Percentiles rank a stretch among this genome's conserved stretches.
Conservation (phyloP, 2,329 filamentous ascomycete species). For the Penicillium sp. region DNA sequence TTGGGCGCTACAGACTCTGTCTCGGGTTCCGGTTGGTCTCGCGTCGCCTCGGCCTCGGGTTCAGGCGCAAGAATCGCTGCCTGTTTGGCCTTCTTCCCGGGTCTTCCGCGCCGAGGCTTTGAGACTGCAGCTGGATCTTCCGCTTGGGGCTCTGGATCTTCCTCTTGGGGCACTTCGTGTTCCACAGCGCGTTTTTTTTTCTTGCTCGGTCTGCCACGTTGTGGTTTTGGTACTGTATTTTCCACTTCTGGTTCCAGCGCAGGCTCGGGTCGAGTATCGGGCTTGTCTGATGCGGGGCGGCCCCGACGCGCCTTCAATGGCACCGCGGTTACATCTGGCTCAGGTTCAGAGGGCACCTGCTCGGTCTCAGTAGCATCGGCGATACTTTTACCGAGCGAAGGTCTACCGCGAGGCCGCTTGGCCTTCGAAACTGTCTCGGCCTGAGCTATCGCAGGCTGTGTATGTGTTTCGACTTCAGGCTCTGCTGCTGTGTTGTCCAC, state of each 20-base stretch:
- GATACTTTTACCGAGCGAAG: not conserved
- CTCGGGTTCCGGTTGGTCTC: slow-evolving; percentile 5
- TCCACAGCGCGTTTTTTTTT: slow-evolving; percentile 5
- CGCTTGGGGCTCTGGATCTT: not conserved
- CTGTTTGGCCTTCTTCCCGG: slow-evolving; percentile 10
- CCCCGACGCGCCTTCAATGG: not conserved
- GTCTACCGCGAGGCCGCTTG: slow-evolving; percentile 9
- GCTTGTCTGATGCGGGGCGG: slow-evolving; percentile 8
- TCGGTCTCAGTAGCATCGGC: not conserved
- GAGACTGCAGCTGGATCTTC: slow-evolving; percentile 5
- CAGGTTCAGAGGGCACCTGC: not conserved
- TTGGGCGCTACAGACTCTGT: slow-evolving; percentile 6
- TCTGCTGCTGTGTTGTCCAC: not conserved
- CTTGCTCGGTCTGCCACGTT: slow-evolving; percentile 4
- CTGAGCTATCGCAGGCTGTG: not conserved
- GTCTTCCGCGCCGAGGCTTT: slow-evolving; percentile 1
- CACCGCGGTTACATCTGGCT: slow-evolving; percentile 1
- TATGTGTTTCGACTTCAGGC: not conserved
- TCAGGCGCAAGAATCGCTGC: not conserved
- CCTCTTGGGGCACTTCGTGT: slow-evolving; percentile 7
- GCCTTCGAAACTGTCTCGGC: not conserved
- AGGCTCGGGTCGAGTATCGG: slow-evolving; percentile 6
- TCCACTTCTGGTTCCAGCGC: slow-evolving; percentile 8
- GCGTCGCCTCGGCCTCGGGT: too few relatives aligned
- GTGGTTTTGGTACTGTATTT: slow-evolving; percentile 5